These are phyloP conservation scores for Fusarium ambrosium DNA, from an alignment of 2,329 filamentous ascomycete genomes.

Conservation along the genomic window DNA sequence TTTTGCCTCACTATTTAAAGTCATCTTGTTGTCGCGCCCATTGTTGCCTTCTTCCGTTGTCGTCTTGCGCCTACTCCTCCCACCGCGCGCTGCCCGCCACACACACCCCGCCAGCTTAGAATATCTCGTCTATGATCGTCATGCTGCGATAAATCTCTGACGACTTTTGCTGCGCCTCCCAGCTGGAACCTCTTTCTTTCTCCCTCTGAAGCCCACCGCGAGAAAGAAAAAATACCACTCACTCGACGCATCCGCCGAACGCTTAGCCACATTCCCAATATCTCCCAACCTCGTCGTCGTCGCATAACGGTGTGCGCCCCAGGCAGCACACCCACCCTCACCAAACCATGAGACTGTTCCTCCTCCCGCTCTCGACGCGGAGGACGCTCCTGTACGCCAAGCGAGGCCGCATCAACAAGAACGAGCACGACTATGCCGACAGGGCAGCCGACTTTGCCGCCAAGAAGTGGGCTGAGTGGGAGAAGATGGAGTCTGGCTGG, in stretches of 20 bases:
- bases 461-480: slow-evolving; percentile 87
- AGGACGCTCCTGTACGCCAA: slow-evolving; percentile 95
- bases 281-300: slow-evolving; percentile 5
- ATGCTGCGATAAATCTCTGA: slow-evolving; percentile 36
- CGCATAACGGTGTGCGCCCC: slow-evolving; percentile 6
- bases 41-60: background rate
- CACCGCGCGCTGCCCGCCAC: slow-evolving; percentile 8
- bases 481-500: slow-evolving; percentile 87
- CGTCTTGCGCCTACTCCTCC: slow-evolving; percentile 7
- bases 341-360: slow-evolving; percentile 87
- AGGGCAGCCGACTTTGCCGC: slow-evolving; percentile 78
- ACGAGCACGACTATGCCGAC: slow-evolving; percentile 70
- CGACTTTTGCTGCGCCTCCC: slow-evolving; percentile 13
- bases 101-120: slow-evolving; percentile 6
- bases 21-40: background rate
- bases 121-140: slow-evolving; percentile 16
- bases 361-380: slow-evolving; percentile 92
- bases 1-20: slow-evolving; percentile 4
- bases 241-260: background rate
- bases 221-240: background rate
- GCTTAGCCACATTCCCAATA: background rate
- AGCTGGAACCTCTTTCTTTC: background rate
- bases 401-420: slow-evolving; percentile 71
- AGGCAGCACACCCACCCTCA: background rate
- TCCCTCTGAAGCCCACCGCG: background rate